Evolutionary conservation across 2,329 filamentous ascomycete genomes (phyloP).

Genomic region (Ceratocystis lukuohia): DNA sequence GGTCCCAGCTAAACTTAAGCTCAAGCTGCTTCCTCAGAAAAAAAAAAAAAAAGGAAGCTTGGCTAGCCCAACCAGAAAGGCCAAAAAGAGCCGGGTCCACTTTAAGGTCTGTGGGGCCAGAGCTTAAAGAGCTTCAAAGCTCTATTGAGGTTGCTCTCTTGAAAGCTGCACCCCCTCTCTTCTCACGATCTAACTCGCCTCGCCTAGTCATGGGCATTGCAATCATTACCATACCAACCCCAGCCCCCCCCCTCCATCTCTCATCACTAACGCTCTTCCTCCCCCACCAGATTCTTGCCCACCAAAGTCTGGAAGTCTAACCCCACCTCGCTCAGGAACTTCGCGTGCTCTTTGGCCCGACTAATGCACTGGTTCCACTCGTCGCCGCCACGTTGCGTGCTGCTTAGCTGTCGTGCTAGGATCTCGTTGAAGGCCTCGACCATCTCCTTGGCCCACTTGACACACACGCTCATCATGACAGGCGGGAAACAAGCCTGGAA

Average conservation of each 20-base stretch:
- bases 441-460: conserved; percentile 96
- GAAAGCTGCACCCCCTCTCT: too few relatives aligned
- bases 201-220: too few relatives aligned
- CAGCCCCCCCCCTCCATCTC: neutral
- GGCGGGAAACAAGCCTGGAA: conserved; percentile 80
- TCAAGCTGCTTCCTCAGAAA: too few relatives aligned
- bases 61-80: neutral
- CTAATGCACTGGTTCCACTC: conserved; percentile 76
- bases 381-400: conserved; percentile 60
- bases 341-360: conserved; percentile 65
- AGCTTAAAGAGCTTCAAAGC: too few relatives aligned
- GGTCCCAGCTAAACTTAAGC: too few relatives aligned
- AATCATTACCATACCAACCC: too few relatives aligned
- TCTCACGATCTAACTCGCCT: too few relatives aligned
- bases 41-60: neutral
- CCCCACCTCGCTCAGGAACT: conserved; percentile 69
- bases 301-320: conserved; percentile 80
- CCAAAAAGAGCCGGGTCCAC: neutral
- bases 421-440: conserved; percentile 82
- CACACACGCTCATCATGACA: conserved; percentile 80
- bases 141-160: too few relatives aligned
- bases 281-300: conserved; percentile 38
- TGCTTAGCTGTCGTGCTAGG: conserved; percentile 71
- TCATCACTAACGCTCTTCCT: conserved; percentile 20
- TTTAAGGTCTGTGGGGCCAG: too few relatives aligned